Conservation (phyloP, 345 rosid genomes). For the Salix caprea region DNA sequence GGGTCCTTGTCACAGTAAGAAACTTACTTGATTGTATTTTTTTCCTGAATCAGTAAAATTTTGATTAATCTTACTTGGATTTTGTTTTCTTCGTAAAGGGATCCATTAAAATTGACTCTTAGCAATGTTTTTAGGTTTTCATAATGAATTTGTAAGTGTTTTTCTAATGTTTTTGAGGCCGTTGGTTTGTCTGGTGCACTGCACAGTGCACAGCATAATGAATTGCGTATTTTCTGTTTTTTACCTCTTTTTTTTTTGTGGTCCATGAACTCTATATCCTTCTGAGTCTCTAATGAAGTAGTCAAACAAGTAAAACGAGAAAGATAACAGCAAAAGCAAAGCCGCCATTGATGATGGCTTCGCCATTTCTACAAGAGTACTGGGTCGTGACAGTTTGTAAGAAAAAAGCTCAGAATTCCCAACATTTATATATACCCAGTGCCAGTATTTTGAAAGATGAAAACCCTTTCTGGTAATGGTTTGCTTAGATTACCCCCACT, state of each 20-base stretch:
- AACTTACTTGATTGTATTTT: background rate
- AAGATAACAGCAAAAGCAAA: background rate
- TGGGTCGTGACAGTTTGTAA: too few species aligned
- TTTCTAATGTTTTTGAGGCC: too few species aligned
- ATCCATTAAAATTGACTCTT: too few species aligned
- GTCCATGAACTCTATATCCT: background rate
- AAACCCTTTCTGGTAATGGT: background rate
- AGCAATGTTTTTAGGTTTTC: too few species aligned
- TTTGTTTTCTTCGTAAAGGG: too few species aligned
- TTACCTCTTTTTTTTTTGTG: background rate
- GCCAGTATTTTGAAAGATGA: background rate
- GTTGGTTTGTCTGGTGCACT: too few species aligned
- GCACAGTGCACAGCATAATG: too few species aligned
- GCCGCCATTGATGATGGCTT: background rate
- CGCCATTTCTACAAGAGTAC: background rate
- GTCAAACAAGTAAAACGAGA: background rate
- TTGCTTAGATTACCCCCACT: slow-evolving; percentile 46
- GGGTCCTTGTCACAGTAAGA: background rate
- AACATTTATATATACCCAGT: too few species aligned
- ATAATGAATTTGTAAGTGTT: background rate
- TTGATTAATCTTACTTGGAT: background rate
- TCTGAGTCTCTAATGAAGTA: background rate
- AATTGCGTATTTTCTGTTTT: too few species aligned
- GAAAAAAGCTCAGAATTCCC: too few species aligned
- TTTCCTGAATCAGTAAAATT: too few species aligned